phyloP scores from a whole-genome alignment of 208 protist genomes.

The Wallacemonas sp. region DNA sequence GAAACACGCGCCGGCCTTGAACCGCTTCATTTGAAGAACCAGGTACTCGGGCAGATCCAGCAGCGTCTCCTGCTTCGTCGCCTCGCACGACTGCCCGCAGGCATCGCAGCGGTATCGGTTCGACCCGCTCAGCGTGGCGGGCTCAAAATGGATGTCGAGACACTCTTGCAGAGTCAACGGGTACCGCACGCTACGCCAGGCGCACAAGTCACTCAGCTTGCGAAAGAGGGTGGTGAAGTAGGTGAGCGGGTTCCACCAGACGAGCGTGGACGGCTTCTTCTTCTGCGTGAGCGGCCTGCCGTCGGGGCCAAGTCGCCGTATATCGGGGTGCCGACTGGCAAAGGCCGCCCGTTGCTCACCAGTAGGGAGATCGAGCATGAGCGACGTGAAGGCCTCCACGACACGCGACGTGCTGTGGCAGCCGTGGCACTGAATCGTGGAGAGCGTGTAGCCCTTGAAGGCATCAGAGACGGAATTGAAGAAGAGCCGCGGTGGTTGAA shows the following conservation, averaged over 20 bases:
- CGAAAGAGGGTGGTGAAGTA: constrained; percentile 31
- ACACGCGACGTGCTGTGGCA: constrained; percentile 62
- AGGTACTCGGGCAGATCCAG: constrained; percentile 81
- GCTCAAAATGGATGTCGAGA: constrained; percentile 86
- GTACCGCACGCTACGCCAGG: constrained; percentile 19
- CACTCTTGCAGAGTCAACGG: constrained; percentile 86
- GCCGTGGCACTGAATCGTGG: constrained; percentile 64
- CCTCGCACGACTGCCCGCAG: constrained; percentile 61
- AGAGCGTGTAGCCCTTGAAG: constrained; percentile 80
- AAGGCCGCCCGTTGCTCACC: constrained; percentile 44
- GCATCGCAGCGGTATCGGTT: constrained; percentile 83
- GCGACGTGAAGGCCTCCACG: constrained; percentile 66
- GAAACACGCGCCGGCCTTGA: constrained; percentile 66
- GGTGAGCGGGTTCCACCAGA: constrained; percentile 67
- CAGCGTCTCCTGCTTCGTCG: constrained; percentile 74
- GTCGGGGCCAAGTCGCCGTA: constrained; percentile 27
- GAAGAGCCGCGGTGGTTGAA: constrained; percentile 48
- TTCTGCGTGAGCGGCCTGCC: constrained; percentile 24
- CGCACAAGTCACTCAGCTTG: neutral
- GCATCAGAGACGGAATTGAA: constrained; percentile 68
- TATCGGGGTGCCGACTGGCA: constrained; percentile 44
- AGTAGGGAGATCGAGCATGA: constrained; percentile 77
- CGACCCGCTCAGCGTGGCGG: constrained; percentile 46
- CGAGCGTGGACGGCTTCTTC: constrained; percentile 13
- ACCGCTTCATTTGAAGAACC: constrained; percentile 88